Evolutionary conservation across 805 yeast species (phyloP).

Genomic region (Saitoella complicata): DNA sequence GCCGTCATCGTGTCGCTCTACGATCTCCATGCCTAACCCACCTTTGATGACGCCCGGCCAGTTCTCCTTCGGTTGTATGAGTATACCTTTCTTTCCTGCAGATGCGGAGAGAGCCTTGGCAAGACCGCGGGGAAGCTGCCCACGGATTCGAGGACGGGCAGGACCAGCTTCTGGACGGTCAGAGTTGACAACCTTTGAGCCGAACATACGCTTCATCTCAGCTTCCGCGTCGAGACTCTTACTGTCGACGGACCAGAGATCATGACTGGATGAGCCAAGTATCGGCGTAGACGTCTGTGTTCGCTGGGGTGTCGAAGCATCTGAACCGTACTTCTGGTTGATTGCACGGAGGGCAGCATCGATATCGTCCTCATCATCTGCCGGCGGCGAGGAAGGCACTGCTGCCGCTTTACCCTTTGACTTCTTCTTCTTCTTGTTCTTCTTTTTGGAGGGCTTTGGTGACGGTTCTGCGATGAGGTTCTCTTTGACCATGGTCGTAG

Average conservation of each 20-base stretch:
- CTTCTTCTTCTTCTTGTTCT: conserved; percentile 11
- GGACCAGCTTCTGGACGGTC: conserved; percentile 6
- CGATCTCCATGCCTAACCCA: conserved; percentile 11
- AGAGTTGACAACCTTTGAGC: conserved; percentile 10
- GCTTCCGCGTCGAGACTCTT: conserved; percentile 12
- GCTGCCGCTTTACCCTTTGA: conserved; percentile 1
- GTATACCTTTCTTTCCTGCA: conserved; percentile 4
- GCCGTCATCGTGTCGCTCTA: conserved; percentile 7
- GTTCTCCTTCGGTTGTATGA: conserved; percentile 12
- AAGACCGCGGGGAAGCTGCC: conserved; percentile 1
- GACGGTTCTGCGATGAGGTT: not conserved
- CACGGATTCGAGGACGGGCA: conserved; percentile 1
- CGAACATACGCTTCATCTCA: conserved; percentile 12
- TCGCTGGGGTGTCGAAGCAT: not conserved
- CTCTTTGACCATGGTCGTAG: not conserved
- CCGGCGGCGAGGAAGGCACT: not conserved
- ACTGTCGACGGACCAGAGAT: conserved; percentile 9
- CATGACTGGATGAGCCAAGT: conserved; percentile 1
- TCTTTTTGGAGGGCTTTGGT: conserved; percentile 1
- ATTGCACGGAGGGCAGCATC: conserved; percentile 11
- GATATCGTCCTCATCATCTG: conserved; percentile 7
- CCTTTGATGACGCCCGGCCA: conserved; percentile 12
- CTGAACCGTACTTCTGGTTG: conserved; percentile 1
- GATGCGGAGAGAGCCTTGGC: conserved; percentile 6
- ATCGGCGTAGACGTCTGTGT: conserved; percentile 1